Percentiles rank a stretch among this genome's conserved stretches.
phyloP scores from a whole-genome alignment of 2,329 filamentous ascomycete species.

The Fusarium coicis region DNA sequence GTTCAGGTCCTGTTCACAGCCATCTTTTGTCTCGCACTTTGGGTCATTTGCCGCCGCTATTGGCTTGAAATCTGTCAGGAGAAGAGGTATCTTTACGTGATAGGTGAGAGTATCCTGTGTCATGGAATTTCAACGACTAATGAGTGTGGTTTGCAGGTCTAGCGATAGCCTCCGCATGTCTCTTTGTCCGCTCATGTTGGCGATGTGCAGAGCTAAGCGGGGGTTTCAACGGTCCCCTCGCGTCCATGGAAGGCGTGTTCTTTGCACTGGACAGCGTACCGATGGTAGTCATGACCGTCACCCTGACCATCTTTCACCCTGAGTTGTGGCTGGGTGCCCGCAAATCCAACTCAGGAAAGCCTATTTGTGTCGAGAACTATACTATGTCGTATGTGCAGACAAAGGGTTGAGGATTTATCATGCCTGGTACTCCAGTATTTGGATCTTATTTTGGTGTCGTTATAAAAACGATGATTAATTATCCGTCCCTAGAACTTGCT shows the following conservation, averaged over 20 bases:
- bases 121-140: not conserved
- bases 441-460: fast-evolving
- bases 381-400: not conserved
- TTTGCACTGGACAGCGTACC: not conserved
- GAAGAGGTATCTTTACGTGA: not conserved
- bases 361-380: not conserved
- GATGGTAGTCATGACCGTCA: not conserved
- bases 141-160: not conserved
- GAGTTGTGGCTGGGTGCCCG: not conserved
- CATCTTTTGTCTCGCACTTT: not conserved
- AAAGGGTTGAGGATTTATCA: not conserved
- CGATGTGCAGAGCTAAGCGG: not conserved
- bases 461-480: not conserved
- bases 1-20: not conserved
- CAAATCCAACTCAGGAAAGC: not conserved
- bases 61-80: not conserved
- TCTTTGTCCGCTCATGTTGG: not conserved
- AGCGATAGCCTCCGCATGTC: not conserved
- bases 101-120: not conserved
- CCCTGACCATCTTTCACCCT: not conserved
- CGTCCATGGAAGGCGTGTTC: not conserved
- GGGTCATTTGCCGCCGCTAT: not conserved
- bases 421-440: fast-evolving
- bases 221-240: not conserved
- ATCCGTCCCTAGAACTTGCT: not conserved